Evolutionary conservation across 1,139 yeast genomes (phyloP).

Genomic region (Nakaseomyces sp.): DNA sequence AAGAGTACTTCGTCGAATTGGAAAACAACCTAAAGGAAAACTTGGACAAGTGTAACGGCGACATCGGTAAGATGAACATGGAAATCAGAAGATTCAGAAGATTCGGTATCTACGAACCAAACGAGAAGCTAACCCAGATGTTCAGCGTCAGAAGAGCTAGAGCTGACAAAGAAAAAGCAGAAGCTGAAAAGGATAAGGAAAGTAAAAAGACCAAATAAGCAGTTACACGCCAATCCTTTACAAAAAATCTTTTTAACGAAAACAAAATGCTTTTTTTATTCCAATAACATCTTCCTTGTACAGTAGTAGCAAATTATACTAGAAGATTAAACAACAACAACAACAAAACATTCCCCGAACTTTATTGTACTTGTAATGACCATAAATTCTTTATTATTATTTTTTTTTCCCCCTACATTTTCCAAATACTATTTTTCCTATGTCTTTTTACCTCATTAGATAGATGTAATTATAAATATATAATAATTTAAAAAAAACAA

Average conservation of each 20-base stretch:
- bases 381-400: background rate
- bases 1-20: conserved; percentile 45
- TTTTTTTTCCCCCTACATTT: background rate
- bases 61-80: conserved; percentile 29
- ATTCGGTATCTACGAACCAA: conserved; percentile 49
- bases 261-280: background rate
- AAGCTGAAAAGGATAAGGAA: conserved; percentile 10
- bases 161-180: conserved; percentile 7
- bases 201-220: conserved; percentile 10
- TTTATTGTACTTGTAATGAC: conserved; percentile 3
- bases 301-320: background rate
- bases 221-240: no score
- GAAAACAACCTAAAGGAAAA: conserved; percentile 38
- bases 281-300: background rate
- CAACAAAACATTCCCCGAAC: background rate
- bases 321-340: background rate
- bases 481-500: no score
- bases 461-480: conserved; percentile 9
- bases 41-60: conserved; percentile 23
- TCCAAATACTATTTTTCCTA: background rate
- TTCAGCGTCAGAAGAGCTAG: conserved; percentile 29
- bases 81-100: conserved; percentile 43
- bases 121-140: conserved; percentile 36
- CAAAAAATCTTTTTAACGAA: conserved; percentile 9
- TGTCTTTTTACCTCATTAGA: conserved; percentile 3